Percentiles rank a stretch among this genome's conserved stretches.
Evolutionary conservation across 768 basidiomycete species (phyloP).

Genomic region (Roridomyces roridus): DNA sequence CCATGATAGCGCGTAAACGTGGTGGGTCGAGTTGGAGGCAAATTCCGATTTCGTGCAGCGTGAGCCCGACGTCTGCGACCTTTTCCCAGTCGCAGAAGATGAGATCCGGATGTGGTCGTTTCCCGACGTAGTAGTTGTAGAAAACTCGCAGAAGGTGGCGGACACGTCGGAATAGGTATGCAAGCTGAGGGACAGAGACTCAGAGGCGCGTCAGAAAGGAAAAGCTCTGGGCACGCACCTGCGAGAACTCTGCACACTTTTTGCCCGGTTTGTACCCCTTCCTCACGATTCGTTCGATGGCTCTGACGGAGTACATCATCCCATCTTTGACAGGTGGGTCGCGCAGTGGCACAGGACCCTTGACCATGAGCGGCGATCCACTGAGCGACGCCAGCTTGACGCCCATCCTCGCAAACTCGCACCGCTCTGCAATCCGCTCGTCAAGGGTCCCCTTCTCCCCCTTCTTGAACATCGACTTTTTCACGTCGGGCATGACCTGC

Average conservation of each 20-base stretch:
- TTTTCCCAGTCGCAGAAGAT: conserved; percentile 32
- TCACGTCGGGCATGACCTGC: background rate
- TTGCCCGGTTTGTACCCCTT: background rate
- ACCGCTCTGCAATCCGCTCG: background rate
- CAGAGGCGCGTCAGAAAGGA: background rate
- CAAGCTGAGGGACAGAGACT: conserved; percentile 16
- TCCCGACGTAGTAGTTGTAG: conserved; percentile 26
- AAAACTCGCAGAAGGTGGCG: conserved; percentile 32
- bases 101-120: conserved; percentile 26
- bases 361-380: background rate
- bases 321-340: conserved; percentile 29
- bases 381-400: background rate
- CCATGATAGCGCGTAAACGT: conserved; percentile 28
- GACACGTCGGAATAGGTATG: conserved; percentile 29
- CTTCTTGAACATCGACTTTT: background rate
- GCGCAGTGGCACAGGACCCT: conserved; percentile 19
- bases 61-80: conserved; percentile 29
- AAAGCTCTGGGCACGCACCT: background rate
- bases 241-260: background rate
- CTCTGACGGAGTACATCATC: conserved; percentile 28
- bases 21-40: conserved; percentile 30
- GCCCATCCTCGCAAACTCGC: conserved; percentile 8
- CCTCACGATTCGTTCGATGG: conserved; percentile 1
- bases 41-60: conserved; percentile 33
- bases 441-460: conserved; percentile 4